Evolutionary conservation across 345 rosid species (phyloP).

Genomic region (Pistacia vera): DNA sequence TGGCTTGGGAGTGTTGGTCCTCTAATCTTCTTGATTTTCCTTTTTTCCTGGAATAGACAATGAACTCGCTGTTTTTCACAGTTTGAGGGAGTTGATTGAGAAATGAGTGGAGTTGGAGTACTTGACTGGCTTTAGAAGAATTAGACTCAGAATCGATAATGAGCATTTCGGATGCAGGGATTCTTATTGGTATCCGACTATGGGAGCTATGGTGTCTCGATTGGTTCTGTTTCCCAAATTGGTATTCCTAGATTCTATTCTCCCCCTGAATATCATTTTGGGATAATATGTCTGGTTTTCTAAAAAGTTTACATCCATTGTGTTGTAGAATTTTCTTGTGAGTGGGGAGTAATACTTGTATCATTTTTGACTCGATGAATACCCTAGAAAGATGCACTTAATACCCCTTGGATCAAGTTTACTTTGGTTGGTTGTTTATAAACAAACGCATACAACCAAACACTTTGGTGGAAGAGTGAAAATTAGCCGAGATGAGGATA

Average conservation of each 20-base stretch:
- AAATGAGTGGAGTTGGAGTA: too few species aligned
- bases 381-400: not conserved
- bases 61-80: not conserved
- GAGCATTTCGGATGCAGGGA: not conserved
- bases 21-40: not conserved
- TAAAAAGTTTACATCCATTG: not conserved
- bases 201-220: too few species aligned
- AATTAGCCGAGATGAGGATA: not conserved
- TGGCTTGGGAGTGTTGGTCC: too few species aligned
- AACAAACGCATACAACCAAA: not conserved
- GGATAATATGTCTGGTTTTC: not conserved
- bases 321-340: not conserved
- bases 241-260: not conserved
- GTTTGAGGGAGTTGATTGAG: not conserved
- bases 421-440: not conserved
- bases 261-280: not conserved
- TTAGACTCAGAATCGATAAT: too few species aligned
- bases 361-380: too few species aligned
- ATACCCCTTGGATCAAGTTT: not conserved
- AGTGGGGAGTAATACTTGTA: too few species aligned
- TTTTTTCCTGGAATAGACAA: not conserved
- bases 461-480: not conserved
- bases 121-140: not conserved
- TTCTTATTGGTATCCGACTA: not conserved
- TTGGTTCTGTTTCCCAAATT: not conserved